Evolutionary conservation across 2,329 filamentous ascomycete genomes (phyloP), one percentile per base, ranked within the genome.

Genomic region (Endoconidiophora laricicola): DNA sequence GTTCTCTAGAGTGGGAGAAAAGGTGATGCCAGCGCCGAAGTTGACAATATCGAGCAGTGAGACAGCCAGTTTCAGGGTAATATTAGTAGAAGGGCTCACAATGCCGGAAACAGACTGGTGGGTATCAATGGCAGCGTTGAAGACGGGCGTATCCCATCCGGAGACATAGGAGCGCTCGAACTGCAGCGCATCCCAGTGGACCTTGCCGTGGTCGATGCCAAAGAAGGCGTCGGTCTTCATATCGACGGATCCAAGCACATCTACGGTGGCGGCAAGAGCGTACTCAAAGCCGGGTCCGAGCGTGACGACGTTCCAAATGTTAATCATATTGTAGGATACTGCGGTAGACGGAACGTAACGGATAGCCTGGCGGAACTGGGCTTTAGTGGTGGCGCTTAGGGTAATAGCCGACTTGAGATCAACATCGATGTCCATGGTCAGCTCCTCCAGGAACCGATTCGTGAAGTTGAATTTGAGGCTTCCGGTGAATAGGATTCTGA

Each of bases 401-500:
- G 55, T 61, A 2, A 70, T 54, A 36, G 62, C 59, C 2, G 65
- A 62, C 14, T 59, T 60, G 46, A 69, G 59, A 22, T 57, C 55
- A 20, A 66, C 60, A 50, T 68, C 65, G 54, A 70, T 60, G 54
- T 70, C 66, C 41, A 70, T 65, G 56, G 63, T 65, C 6, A 70
- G 58, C 18, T 59, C 56, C 40, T 65, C 55, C 4, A 66, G 56
- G 29, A 58, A 56, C 39, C 58, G 57, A n/a, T 53, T 53, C 40
- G 59, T 56, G 53, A 68, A 62, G 53, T 62, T 63, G 57, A 66
- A 69, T 43, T 43, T 59, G n/a, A 70, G 59, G 52, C 63, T 63
- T 29, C 67, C 67, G 1, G 65, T 67, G 41, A 70, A 63, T 12
- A 63, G 63, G 38, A 67, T 58, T 10, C 58, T 59, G 18, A 63